A percentile compares a stretch with the other conserved stretches of the same genome.
These are phyloP conservation scores for Escallonia rubra DNA, from an alignment of 129 eudicot genomes.

Conservation along the genomic window DNA sequence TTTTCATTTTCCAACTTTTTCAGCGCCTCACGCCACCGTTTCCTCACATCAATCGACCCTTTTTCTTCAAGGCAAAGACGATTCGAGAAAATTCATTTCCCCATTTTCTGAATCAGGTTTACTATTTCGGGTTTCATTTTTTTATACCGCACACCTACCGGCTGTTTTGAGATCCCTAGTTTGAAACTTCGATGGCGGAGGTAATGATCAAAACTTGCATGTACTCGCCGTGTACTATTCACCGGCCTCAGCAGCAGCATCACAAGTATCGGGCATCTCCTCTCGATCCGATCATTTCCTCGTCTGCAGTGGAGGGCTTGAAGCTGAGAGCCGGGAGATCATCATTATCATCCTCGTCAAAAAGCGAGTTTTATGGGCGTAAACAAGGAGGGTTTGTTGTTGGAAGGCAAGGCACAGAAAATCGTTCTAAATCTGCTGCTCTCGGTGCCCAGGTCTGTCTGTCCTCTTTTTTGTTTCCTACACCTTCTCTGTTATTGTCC, in stretches of 20 bases:
- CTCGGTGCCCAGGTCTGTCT: conserved; percentile 2
- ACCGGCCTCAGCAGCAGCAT: not conserved
- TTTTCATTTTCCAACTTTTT: not conserved
- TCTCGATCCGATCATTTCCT: not conserved
- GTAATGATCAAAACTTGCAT: not conserved
- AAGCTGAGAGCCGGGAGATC: not conserved
- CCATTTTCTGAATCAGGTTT: not conserved
- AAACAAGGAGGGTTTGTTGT: not conserved
- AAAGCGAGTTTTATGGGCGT: conserved; percentile 2
- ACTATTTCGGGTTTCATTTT: not conserved
- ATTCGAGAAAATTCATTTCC: not conserved
- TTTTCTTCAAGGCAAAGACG: not conserved
- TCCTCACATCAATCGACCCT: too few relatives aligned
- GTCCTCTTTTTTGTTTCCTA: not conserved
- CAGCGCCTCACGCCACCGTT: not conserved
- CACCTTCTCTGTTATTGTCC: too few relatives aligned
- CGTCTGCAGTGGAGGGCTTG: not conserved
- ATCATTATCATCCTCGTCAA: not conserved
- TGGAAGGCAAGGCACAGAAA: not conserved
- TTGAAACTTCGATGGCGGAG: conserved; percentile 2
- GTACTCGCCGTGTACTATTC: not conserved
- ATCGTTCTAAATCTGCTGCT: not conserved
- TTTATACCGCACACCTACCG: not conserved
- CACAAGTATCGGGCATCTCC: not conserved
- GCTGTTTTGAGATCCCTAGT: not conserved